A percentile compares a stretch with the other conserved stretches of the same genome.
Conservation (phyloP, 306 rosid species). For the Adenanthera pavonina region DNA sequence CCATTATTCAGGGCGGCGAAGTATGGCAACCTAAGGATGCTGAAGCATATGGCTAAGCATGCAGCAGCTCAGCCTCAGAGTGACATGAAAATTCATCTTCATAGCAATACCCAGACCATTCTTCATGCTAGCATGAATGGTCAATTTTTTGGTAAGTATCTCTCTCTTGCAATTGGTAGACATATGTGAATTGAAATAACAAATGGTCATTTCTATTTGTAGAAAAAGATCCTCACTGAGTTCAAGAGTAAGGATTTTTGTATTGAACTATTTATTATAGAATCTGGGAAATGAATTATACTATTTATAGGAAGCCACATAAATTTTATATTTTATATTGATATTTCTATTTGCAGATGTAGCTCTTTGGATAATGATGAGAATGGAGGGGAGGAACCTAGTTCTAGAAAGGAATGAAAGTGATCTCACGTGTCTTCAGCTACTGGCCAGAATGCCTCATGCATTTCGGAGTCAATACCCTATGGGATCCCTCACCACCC, state of each 20-base stretch:
- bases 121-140: neutral
- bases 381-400: neutral
- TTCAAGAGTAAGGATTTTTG: too few species aligned
- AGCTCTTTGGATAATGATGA: conserved; percentile 33
- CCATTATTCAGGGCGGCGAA: conserved; percentile 33
- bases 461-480: conserved; percentile 10
- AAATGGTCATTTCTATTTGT: too few species aligned
- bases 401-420: neutral
- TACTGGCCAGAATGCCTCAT: conserved; percentile 33
- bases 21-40: conserved; percentile 16
- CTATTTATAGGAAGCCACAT: too few species aligned
- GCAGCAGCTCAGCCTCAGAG: neutral
- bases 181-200: too few species aligned
- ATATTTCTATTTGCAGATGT: neutral
- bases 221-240: too few species aligned
- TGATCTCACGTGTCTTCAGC: conserved; percentile 25
- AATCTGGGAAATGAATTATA: too few species aligned
- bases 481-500: neutral
- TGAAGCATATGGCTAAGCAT: neutral
- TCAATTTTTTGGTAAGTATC: neutral
- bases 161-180: neutral
- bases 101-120: neutral
- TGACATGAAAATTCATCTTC: neutral
- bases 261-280: too few species aligned
- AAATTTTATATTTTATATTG: neutral